phyloP scores from a whole-genome alignment of 768 basidiomycete species.

The Mycena amicta region DNA sequence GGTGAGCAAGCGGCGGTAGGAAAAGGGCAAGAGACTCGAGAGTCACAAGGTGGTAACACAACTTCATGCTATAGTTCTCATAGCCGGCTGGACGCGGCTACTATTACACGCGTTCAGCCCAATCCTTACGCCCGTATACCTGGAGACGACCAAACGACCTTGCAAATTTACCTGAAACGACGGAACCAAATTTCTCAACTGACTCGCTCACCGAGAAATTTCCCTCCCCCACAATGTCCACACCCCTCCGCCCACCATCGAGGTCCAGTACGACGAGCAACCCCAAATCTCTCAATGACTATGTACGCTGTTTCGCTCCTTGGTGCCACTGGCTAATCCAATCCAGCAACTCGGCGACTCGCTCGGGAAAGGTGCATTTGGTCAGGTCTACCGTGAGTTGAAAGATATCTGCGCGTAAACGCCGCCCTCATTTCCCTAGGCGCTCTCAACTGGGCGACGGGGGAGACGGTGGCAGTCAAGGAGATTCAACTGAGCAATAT shows the following conservation, averaged over 20 bases:
- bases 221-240: constrained; percentile 21
- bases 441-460: constrained; percentile 92
- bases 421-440: constrained; percentile 42
- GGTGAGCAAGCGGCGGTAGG: background rate
- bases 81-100: background rate
- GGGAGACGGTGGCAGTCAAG: constrained; percentile 98
- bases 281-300: constrained; percentile 66
- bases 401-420: background rate
- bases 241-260: constrained; percentile 17
- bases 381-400: constrained; percentile 91
- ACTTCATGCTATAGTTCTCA: background rate
- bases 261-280: constrained; percentile 34
- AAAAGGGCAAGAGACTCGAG: background rate
- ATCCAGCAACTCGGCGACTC: constrained; percentile 91
- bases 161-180: constrained; percentile 19
- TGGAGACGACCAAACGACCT: constrained; percentile 1
- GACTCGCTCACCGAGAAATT: constrained; percentile 37
- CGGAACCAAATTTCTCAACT: constrained; percentile 14
- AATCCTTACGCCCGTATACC: background rate
- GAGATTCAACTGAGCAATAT: constrained; percentile 95
- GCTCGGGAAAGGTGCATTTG: constrained; percentile 95
- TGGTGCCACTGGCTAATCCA: background rate
- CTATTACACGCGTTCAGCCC: background rate
- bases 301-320: constrained; percentile 42
- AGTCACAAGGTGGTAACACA: background rate